Evolutionary conservation across 495 filamentous ascomycete genomes (phyloP).

Genomic region (Lepraria neglecta): DNA sequence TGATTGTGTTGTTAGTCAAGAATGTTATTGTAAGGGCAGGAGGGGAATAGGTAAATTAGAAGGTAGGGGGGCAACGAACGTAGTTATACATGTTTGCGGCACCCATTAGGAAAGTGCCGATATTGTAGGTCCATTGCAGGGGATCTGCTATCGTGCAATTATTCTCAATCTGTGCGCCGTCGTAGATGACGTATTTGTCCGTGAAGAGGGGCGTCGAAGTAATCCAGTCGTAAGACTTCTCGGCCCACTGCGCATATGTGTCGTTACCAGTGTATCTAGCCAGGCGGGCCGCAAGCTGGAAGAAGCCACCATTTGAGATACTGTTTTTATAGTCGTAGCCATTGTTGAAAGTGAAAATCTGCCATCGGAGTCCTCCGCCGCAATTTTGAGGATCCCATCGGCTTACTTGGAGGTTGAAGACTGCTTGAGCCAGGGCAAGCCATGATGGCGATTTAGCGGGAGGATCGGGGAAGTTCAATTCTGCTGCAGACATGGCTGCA

Average conservation of each 20-base stretch:
- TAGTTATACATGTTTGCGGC: slow-evolving; percentile 67
- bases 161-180: slow-evolving; percentile 42
- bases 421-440: slow-evolving; percentile 64
- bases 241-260: slow-evolving; percentile 66
- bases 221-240: slow-evolving; percentile 64
- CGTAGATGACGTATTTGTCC: slow-evolving; percentile 47
- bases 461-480: slow-evolving; percentile 56
- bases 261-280: slow-evolving; percentile 64
- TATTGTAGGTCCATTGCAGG: slow-evolving; percentile 66
- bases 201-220: slow-evolving; percentile 43
- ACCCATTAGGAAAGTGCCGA: slow-evolving; percentile 59
- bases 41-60: not conserved
- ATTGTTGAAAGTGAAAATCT: slow-evolving; percentile 39
- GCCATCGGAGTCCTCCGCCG: slow-evolving; percentile 46
- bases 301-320: slow-evolving; percentile 60
- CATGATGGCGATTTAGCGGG: slow-evolving; percentile 49
- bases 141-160: slow-evolving; percentile 32
- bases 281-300: slow-evolving; percentile 64
- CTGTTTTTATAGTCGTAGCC: slow-evolving; percentile 57
- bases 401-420: slow-evolving; percentile 57
- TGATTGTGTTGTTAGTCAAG: slow-evolving; percentile 18
- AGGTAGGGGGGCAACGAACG: slow-evolving; percentile 35
- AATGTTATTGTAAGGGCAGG: not conserved
- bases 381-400: slow-evolving; percentile 49
- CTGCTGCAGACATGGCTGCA: slow-evolving; percentile 61